These are phyloP conservation scores for Mortierella alpina DNA, from an alignment of 192 early-diverging fungal species.

Conservation along the genomic window DNA sequence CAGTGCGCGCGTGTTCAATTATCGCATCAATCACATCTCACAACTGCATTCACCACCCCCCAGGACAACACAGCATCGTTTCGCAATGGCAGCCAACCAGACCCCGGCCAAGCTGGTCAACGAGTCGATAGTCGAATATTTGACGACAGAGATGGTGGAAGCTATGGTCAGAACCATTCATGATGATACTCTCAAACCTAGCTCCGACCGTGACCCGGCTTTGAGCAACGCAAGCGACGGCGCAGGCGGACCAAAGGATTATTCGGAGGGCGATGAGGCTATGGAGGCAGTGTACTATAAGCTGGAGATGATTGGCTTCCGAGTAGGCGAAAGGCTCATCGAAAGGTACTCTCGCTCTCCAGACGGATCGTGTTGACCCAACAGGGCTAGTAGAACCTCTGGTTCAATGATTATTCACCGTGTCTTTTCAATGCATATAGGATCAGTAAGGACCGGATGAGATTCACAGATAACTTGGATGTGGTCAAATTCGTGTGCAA, in stretches of 20 bases:
- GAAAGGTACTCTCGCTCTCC: constrained; percentile 69
- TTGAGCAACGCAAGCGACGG: constrained; percentile 38
- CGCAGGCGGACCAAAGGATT: constrained; percentile 43
- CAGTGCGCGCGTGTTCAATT: too few species aligned
- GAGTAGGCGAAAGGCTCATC: constrained; percentile 87
- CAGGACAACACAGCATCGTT: not conserved
- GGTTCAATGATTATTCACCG: not conserved
- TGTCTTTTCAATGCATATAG: constrained; percentile 49
- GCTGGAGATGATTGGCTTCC: constrained; percentile 91
- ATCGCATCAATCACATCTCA: too few species aligned
- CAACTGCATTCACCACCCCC: not conserved
- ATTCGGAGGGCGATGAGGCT: constrained; percentile 70
- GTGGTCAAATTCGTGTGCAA: constrained; percentile 99
- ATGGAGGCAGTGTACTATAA: constrained; percentile 92
- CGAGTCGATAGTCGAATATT: constrained; percentile 77
- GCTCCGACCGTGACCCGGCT: constrained; percentile 26
- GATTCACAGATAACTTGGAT: constrained; percentile 94
- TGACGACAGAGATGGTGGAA: constrained; percentile 83
- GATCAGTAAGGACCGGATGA: constrained; percentile 85
- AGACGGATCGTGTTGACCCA: too few species aligned
- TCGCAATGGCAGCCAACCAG: constrained; percentile 36
- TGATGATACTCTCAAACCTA: constrained; percentile 47
- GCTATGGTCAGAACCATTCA: constrained; percentile 68
- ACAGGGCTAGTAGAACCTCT: too few species aligned
- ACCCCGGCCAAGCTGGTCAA: constrained; percentile 58